Conservation (phyloP, 2,329 filamentous ascomycete species). For the Albifimbria verrucaria region DNA sequence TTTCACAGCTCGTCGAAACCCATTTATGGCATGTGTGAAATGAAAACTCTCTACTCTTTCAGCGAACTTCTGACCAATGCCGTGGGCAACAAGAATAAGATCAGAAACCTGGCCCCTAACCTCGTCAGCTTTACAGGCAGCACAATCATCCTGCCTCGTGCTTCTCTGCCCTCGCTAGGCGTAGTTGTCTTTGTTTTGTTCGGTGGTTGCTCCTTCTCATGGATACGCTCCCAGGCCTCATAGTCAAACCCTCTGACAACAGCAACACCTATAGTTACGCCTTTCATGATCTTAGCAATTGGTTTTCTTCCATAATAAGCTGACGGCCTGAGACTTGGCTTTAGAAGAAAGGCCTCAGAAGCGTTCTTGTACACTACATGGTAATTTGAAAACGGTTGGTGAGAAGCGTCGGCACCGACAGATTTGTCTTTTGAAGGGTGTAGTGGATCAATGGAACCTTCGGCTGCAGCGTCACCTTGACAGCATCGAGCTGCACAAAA, state of each 20-base stretch:
- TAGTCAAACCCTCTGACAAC: slow-evolving; percentile 89
- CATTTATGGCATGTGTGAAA: slow-evolving; percentile 94
- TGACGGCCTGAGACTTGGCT: slow-evolving; percentile 81
- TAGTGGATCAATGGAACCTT: slow-evolving; percentile 43
- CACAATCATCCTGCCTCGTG: slow-evolving; percentile 35
- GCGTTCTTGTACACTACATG: slow-evolving; percentile 85
- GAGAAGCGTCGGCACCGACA: slow-evolving; percentile 39
- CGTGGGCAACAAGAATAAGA: slow-evolving; percentile 86
- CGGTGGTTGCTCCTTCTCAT: slow-evolving; percentile 44
- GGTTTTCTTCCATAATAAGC: slow-evolving; percentile 80
- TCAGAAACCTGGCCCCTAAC: slow-evolving; percentile 73
- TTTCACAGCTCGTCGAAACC: slow-evolving; percentile 82
- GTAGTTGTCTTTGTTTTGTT: slow-evolving; percentile 22
- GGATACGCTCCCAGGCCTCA: slow-evolving; percentile 68
- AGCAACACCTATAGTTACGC: slow-evolving; percentile 75
- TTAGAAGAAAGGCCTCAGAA: slow-evolving; percentile 76
- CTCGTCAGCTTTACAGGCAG: slow-evolving; percentile 62
- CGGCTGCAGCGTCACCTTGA: slow-evolving; percentile 54
- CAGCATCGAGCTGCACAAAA: slow-evolving; percentile 61
- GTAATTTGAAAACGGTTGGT: slow-evolving; percentile 65
- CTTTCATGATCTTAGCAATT: slow-evolving; percentile 79
- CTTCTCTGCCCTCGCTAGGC: slow-evolving; percentile 25
- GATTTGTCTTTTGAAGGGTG: slow-evolving; percentile 22
- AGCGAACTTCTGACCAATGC: slow-evolving; percentile 94
- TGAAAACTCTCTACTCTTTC: slow-evolving; percentile 94